Evolutionary conservation across 1,139 yeast species (phyloP).

Genomic region (Geotrichum phurueaensis): DNA sequence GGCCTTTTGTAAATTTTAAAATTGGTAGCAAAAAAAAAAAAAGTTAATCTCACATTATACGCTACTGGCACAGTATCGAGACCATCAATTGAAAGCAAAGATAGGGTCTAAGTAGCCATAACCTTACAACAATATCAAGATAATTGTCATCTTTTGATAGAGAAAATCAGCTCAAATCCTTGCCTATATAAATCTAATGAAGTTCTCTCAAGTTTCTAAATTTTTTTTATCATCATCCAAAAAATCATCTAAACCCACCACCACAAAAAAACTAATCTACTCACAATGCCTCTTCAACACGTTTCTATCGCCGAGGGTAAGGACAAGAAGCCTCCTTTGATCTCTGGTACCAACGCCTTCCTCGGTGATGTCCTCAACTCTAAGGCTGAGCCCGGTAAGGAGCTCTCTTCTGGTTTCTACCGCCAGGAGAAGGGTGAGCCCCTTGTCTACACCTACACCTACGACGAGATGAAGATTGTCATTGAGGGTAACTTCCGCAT

Average conservation of each 20-base stretch:
- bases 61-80: neutral
- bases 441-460: slow-evolving; percentile 55
- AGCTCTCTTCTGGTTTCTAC: slow-evolving; percentile 61
- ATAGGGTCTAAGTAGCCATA: neutral
- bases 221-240: neutral
- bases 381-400: slow-evolving; percentile 52
- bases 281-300: slow-evolving; percentile 49
- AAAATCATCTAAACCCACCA: neutral
- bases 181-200: neutral
- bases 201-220: neutral
- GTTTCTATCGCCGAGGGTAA: slow-evolving; percentile 49
- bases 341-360: slow-evolving; percentile 58
- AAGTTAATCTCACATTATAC: neutral
- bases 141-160: neutral
- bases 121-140: neutral
- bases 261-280: neutral
- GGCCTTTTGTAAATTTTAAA: neutral
- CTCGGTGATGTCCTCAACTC: slow-evolving; percentile 59
- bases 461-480: slow-evolving; percentile 67
- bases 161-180: neutral
- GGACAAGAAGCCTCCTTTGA: slow-evolving; percentile 50
- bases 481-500: slow-evolving; percentile 60
- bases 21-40: neutral
- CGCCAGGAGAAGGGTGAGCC: slow-evolving; percentile 62
- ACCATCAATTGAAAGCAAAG: neutral